A percentile compares a stretch with the other conserved stretches of the same genome.
These are phyloP conservation scores for Pythium guiyangense DNA, from an alignment of 352 stramenopile species.

Conservation along the genomic window DNA sequence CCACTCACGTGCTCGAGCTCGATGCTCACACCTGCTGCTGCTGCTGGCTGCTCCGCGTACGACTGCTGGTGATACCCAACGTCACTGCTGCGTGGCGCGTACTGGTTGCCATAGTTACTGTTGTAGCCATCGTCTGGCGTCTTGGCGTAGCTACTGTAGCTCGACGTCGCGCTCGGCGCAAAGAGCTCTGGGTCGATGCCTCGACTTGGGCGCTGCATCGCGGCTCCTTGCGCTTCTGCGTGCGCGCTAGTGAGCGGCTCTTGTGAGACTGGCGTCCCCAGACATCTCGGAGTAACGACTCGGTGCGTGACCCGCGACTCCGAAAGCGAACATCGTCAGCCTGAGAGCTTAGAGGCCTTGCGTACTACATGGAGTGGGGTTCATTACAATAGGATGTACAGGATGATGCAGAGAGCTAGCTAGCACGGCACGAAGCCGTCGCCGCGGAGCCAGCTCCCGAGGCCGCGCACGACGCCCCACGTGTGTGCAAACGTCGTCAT, in stretches of 20 bases:
- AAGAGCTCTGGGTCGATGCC: conserved; percentile 55
- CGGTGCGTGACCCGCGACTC: too few relatives aligned
- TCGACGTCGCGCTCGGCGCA: conserved; percentile 20
- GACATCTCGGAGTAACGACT: too few relatives aligned
- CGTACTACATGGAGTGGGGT: too few relatives aligned
- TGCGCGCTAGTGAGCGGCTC: neutral
- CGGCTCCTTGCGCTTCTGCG: neutral
- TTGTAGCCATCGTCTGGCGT: neutral
- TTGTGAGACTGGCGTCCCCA: neutral
- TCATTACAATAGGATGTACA: too few relatives aligned
- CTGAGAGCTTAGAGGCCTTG: too few relatives aligned
- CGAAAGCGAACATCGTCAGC: too few relatives aligned
- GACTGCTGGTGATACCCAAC: conserved; percentile 1
- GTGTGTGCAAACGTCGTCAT: conserved; percentile 39
- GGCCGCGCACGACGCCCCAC: conserved; percentile 25
- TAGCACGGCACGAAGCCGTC: conserved; percentile 33
- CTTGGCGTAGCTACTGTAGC: conserved; percentile 2
- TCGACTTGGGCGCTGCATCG: conserved; percentile 31
- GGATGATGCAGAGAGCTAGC: conserved; percentile 1
- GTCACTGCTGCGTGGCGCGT: conserved; percentile 12
- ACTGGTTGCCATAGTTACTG: conserved; percentile 7
- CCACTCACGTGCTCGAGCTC: conserved; percentile 71
- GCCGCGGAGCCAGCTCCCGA: conserved; percentile 19
- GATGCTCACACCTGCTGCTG: conserved; percentile 16
- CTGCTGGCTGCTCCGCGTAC: neutral